Base-by-base conservation (phyloP, 208 protist species). In the Spongospora subterranea region DNA sequence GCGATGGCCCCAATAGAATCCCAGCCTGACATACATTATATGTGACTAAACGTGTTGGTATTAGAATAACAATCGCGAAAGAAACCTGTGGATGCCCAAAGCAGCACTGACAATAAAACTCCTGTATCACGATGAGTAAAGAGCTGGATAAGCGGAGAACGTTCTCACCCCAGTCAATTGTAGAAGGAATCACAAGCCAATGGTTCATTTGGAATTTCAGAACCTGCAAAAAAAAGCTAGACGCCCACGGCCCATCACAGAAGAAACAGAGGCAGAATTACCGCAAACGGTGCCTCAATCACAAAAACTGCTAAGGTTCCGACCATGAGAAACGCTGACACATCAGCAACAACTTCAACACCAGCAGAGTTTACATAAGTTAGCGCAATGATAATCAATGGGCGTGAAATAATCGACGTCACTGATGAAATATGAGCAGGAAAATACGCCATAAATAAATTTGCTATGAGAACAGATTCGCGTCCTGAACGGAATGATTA, bases 31-130 rank as follows among this genome's bases (percentile, higher is more conserved):
- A 82, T 13, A 43, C 71, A n/a, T 35, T 82, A 82, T 6, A 43
- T 35, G 35, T 40, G 6, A 20, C 17, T 13, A 35, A n/a, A n/a
- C n/a, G 11, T 6, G 40, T 35, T 82, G 71, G 17, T 35, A 82
- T 6, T 60, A 24, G 13, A 60, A 60, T 60, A 60, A 60, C 50
- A 24, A n/a, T n/a, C 20, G 54, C 54, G 29, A 32, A 65, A 29
- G 17, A 29, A 32, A 82, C 71, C 71, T 82, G 71, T 82, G 71
- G 17, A 39, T 6, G 71, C 71, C 71, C 71, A 82, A n/a, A 82
- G 71, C 35, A 82, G 71, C 17, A 82, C 71, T n/a, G 71, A 82
- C 35, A 82, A 39, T 13, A 82, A n/a, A 6, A 82, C 71, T 6
- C 71, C 50, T 60, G 24, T 60, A 24, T 60, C 6, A 60, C 24